These are phyloP conservation scores for Fusarium pininemorale DNA, from an alignment of 2,329 filamentous ascomycete species.

Conservation along the genomic window DNA sequence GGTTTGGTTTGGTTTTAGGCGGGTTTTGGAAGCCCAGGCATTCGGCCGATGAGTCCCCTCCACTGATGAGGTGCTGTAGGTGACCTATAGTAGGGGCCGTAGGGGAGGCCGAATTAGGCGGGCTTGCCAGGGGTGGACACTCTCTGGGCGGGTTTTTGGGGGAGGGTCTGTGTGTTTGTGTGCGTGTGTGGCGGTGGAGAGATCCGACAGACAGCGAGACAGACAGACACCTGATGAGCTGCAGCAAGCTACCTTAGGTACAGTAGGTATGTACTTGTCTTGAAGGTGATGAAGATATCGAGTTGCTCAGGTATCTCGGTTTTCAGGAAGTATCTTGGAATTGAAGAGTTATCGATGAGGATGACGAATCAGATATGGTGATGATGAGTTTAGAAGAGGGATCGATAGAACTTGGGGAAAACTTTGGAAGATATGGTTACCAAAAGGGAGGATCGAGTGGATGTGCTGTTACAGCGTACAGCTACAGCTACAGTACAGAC, in stretches of 20 bases:
- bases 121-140: conserved; percentile 24
- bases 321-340: neutral
- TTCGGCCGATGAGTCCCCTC: conserved; percentile 20
- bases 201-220: neutral
- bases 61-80: neutral
- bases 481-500: neutral
- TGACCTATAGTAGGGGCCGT: conserved; percentile 3
- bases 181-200: conserved; percentile 36
- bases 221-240: conserved; percentile 16
- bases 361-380: neutral
- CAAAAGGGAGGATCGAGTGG: conserved; percentile 10
- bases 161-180: conserved; percentile 32
- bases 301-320: neutral
- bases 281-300: neutral
- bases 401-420: neutral
- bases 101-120: conserved; percentile 36
- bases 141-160: conserved; percentile 24
- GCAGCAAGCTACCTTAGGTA: conserved; percentile 12
- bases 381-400: conserved; percentile 1
- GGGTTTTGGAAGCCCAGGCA: conserved; percentile 36
- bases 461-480: neutral
- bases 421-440: neutral
- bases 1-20: conserved; percentile 39
- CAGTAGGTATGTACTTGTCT: neutral
- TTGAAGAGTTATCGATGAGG: neutral